Conservation (phyloP, 2,329 filamentous ascomycete species). For the Aspergillus bombycis region DNA sequence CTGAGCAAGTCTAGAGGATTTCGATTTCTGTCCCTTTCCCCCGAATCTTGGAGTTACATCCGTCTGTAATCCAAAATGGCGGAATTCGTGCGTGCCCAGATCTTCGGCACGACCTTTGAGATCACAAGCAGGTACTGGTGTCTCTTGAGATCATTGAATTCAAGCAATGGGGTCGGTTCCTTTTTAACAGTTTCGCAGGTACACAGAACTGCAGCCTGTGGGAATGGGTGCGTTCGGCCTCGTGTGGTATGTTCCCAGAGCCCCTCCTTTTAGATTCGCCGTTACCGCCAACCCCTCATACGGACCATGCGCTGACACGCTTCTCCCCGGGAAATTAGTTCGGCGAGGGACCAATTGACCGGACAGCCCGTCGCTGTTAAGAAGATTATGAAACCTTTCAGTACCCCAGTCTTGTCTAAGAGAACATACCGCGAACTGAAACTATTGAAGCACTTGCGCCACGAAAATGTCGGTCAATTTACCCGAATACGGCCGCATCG, state of each 20-base stretch:
- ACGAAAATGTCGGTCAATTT: slow-evolving; percentile 77
- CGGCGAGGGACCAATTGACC: slow-evolving; percentile 96
- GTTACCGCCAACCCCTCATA: slow-evolving; percentile 3
- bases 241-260: slow-evolving; percentile 73
- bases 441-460: slow-evolving; percentile 91
- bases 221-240: slow-evolving; percentile 99
- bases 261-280: slow-evolving; percentile 17
- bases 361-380: slow-evolving; percentile 96
- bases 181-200: slow-evolving; percentile 60
- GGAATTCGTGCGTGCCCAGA: slow-evolving; percentile 98
- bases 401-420: slow-evolving; percentile 97
- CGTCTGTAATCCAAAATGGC: slow-evolving; percentile 69
- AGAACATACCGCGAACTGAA: slow-evolving; percentile 97
- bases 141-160: background rate
- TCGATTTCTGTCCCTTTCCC: slow-evolving; percentile 3
- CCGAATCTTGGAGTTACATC: slow-evolving; percentile 18
- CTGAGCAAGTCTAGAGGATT: background rate
- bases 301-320: slow-evolving; percentile 17
- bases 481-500: slow-evolving; percentile 1
- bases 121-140: slow-evolving; percentile 86
- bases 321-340: slow-evolving; percentile 58
- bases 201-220: slow-evolving; percentile 96
- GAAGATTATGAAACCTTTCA: slow-evolving; percentile 99
- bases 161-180: slow-evolving; percentile 3
- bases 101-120: slow-evolving; percentile 99